Conservation (phyloP, 1,284 basidiomycete species). For the Naganishia sp. region DNA sequence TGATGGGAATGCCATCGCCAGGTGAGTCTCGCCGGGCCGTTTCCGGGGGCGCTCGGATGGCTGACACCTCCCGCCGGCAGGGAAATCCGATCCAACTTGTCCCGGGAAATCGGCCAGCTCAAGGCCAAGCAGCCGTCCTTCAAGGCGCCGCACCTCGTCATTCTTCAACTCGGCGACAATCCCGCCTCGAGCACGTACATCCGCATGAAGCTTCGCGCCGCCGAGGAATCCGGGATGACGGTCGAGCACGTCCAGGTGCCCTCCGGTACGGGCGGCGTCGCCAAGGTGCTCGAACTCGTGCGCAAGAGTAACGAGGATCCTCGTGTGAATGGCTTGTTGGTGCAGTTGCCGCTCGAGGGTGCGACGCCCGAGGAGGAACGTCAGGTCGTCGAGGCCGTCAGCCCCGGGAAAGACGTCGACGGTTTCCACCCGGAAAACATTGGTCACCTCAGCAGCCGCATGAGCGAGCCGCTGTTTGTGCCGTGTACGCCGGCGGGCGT, state of each 20-base stretch:
- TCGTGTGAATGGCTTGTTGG: slow-evolving; percentile 82
- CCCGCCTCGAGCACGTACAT: slow-evolving; percentile 92
- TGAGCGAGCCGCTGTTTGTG: slow-evolving; percentile 83
- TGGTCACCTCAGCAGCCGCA: slow-evolving; percentile 88
- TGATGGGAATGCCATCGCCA: slow-evolving; percentile 84
- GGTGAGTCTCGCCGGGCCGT: slow-evolving; percentile 60
- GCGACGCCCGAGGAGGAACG: slow-evolving; percentile 83
- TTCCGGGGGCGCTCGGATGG: background rate
- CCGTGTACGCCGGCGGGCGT: slow-evolving; percentile 97
- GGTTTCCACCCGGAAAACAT: slow-evolving; percentile 99
- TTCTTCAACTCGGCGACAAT: slow-evolving; percentile 90
- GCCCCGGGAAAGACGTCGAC: slow-evolving; percentile 94
- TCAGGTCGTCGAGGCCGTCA: slow-evolving; percentile 88
- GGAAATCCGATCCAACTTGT: slow-evolving; percentile 73
- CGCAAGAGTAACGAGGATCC: slow-evolving; percentile 82
- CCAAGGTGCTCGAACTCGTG: slow-evolving; percentile 76
- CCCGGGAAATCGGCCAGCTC: slow-evolving; percentile 64
- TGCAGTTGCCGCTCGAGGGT: slow-evolving; percentile 93
- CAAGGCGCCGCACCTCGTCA: slow-evolving; percentile 77
- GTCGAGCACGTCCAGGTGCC: slow-evolving; percentile 78
- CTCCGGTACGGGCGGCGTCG: slow-evolving; percentile 61
- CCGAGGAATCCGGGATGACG: slow-evolving; percentile 89
- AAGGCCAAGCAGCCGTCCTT: slow-evolving; percentile 72
- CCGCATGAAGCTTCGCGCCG: slow-evolving; percentile 96
- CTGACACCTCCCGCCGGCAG: slow-evolving; percentile 53